Conservation (phyloP, 805 yeast species). For the Cyberlindnera lachancei region DNA sequence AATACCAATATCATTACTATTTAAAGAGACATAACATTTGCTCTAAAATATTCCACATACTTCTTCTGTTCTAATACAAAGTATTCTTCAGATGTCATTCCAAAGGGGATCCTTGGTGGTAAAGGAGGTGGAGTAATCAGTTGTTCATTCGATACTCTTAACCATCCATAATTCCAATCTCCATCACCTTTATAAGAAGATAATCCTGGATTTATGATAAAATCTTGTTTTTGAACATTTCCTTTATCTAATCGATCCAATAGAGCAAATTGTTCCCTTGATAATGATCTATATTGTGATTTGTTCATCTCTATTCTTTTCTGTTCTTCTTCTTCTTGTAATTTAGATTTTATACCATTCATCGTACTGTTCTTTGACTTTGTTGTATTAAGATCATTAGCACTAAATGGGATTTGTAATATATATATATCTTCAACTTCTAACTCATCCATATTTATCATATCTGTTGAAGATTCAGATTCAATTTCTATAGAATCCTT, state of each 20-base stretch:
- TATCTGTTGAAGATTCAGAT: not conserved
- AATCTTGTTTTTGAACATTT: conserved; percentile 9
- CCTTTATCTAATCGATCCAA: conserved; percentile 19
- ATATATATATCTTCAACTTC: conserved; percentile 4
- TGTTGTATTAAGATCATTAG: conserved; percentile 14
- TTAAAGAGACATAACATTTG: too few species aligned
- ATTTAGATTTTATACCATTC: too few species aligned
- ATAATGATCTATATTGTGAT: conserved; percentile 7
- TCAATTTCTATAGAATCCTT: not conserved
- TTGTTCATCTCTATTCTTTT: conserved; percentile 1
- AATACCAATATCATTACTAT: too few species aligned
- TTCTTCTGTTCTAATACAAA: conserved; percentile 11
- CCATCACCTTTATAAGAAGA: conserved; percentile 23
- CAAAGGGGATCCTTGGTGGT: conserved; percentile 23
- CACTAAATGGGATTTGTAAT: conserved; percentile 17
- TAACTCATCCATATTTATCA: conserved; percentile 5
- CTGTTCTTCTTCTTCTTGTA: conserved; percentile 4
- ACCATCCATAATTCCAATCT: conserved; percentile 14
- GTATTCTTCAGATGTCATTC: conserved; percentile 20
- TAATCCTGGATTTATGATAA: conserved; percentile 16
- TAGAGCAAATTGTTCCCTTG: conserved; percentile 14
- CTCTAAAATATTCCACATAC: conserved; percentile 11
- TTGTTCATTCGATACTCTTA: conserved; percentile 12
- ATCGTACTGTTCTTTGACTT: conserved; percentile 1
- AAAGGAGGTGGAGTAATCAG: conserved; percentile 11